Percentiles rank a stretch among this genome's conserved stretches.
Evolutionary conservation across 1,284 basidiomycete genomes (phyloP).

Genomic region (Thelephora terrestris): DNA sequence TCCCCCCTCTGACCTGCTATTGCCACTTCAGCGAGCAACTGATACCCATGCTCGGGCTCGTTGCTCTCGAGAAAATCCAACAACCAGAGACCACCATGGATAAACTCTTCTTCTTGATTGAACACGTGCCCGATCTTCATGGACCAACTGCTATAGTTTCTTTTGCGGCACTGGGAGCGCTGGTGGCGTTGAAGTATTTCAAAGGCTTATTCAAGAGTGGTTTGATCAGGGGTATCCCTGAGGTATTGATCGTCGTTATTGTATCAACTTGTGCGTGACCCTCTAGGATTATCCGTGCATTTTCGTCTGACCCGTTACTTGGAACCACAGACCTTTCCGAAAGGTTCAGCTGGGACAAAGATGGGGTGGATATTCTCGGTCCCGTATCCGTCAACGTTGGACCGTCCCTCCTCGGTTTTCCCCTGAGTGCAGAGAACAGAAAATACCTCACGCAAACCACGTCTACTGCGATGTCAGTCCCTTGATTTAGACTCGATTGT

Average conservation of each 20-base stretch:
- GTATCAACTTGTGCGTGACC: constrained; percentile 60
- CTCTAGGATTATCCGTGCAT: neutral
- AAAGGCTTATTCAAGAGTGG: constrained; percentile 45
- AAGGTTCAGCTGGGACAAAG: constrained; percentile 63
- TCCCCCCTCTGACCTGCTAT: constrained; percentile 4
- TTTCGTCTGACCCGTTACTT: neutral
- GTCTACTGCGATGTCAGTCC: constrained; percentile 62
- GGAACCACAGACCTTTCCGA: constrained; percentile 52
- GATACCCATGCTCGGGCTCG: constrained; percentile 73
- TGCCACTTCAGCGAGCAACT: constrained; percentile 57
- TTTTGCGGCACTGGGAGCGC: constrained; percentile 50
- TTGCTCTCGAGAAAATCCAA: constrained; percentile 38
- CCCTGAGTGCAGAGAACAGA: constrained; percentile 48
- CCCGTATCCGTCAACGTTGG: constrained; percentile 55
- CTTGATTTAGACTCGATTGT: neutral
- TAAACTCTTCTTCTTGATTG: constrained; percentile 70
- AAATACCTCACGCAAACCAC: constrained; percentile 66
- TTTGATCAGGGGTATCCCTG: constrained; percentile 72
- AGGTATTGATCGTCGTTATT: constrained; percentile 74
- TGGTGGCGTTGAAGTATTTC: constrained; percentile 51
- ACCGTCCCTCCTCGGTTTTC: constrained; percentile 54
- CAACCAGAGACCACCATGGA: constrained; percentile 61
- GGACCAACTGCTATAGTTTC: constrained; percentile 63
- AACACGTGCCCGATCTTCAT: constrained; percentile 52
- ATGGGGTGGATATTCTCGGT: constrained; percentile 79